Conservation (phyloP, 1,284 basidiomycete species). For the Austroboletus novae-zelandiae region DNA sequence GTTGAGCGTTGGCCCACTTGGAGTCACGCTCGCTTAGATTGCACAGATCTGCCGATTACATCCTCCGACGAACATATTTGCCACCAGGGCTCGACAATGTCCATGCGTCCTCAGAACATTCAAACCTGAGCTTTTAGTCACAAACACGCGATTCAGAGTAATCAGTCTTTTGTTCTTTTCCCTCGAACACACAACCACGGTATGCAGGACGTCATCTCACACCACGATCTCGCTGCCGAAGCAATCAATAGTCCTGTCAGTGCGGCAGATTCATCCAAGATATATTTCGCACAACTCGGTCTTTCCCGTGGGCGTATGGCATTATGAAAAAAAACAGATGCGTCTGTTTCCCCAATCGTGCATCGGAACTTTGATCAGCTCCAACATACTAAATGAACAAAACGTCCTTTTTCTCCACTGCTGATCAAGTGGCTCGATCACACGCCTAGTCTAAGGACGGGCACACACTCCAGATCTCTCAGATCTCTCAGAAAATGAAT, state of each 20-base stretch:
- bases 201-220: neutral
- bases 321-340: slow-evolving; percentile 4
- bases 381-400: neutral
- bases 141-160: too few relatives aligned
- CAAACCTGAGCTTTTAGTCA: neutral
- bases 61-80: slow-evolving; percentile 6
- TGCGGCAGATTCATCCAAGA: neutral
- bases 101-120: neutral
- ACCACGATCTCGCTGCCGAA: slow-evolving; percentile 1
- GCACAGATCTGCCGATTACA: slow-evolving; percentile 15
- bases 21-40: slow-evolving; percentile 15
- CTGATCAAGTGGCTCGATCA: too few relatives aligned
- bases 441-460: neutral
- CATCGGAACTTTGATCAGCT: too few relatives aligned
- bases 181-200: neutral
- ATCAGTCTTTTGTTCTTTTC: neutral
- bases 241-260: neutral
- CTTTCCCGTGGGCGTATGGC: slow-evolving; percentile 5
- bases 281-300: slow-evolving; percentile 4
- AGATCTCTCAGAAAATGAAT: slow-evolving; percentile 15
- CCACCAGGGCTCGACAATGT: neutral
- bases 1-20: neutral
- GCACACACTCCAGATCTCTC: slow-evolving; percentile 13
- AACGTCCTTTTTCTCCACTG: neutral
- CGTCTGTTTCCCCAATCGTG: too few relatives aligned